phyloP scores from a whole-genome alignment of 1,284 basidiomycete species.

The Cystobasidium slooffiae region DNA sequence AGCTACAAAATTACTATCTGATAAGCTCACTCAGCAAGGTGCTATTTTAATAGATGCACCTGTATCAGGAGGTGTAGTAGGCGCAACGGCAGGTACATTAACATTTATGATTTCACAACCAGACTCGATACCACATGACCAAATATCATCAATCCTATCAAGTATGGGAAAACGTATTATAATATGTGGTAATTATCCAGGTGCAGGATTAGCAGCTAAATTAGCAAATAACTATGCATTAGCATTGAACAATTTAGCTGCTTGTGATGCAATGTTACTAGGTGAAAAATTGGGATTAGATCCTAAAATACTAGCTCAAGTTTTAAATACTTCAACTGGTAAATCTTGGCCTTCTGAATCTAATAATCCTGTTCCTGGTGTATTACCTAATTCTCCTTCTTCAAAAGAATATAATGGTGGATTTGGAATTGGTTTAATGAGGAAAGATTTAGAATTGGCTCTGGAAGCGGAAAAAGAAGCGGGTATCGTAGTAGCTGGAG shows the following conservation, averaged over 20 bases:
- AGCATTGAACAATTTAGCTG: slow-evolving; percentile 48
- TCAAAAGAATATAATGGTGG: slow-evolving; percentile 75
- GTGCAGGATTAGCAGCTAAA: slow-evolving; percentile 82
- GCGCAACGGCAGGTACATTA: slow-evolving; percentile 81
- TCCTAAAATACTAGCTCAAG: slow-evolving; percentile 72
- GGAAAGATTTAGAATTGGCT: slow-evolving; percentile 85
- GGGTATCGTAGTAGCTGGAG: slow-evolving; percentile 48
- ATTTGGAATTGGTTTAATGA: slow-evolving; percentile 80
- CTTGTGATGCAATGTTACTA: slow-evolving; percentile 77
- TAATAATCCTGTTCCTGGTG: slow-evolving; percentile 83
- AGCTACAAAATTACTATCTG: slow-evolving; percentile 53
- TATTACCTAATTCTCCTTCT: slow-evolving; percentile 71
- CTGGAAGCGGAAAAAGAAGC: slow-evolving; percentile 64
- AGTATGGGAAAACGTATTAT: slow-evolving; percentile 80
- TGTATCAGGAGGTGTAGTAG: slow-evolving; percentile 80
- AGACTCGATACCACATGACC: slow-evolving; percentile 55
- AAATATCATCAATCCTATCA: slow-evolving; percentile 63
- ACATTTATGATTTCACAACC: slow-evolving; percentile 77
- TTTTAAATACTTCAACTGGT: slow-evolving; percentile 69
- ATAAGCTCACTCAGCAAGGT: slow-evolving; percentile 59
- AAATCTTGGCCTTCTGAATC: slow-evolving; percentile 78
- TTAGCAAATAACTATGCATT: slow-evolving; percentile 73
- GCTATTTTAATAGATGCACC: slow-evolving; percentile 85
- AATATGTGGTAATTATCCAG: slow-evolving; percentile 76
- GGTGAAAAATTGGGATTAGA: slow-evolving; percentile 76